Conservation (phyloP, 139 green algal species). For the Micractinium sp. region DNA sequence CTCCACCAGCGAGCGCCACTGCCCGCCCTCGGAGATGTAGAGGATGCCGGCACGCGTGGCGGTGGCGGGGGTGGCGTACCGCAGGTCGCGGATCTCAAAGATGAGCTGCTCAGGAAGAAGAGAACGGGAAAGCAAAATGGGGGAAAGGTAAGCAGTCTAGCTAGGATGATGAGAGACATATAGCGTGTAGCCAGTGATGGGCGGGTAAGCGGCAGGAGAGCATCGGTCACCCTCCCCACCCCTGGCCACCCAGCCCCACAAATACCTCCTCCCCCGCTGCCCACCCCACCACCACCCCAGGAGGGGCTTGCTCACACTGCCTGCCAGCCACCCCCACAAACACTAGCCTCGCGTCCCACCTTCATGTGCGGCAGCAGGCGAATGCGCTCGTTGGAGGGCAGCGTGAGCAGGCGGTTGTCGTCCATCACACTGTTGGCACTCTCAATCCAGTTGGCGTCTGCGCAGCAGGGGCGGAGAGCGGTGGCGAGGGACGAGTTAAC, state of each 20-base stretch:
- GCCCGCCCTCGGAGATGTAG: constrained; percentile 84
- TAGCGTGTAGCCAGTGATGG: not conserved
- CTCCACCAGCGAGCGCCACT: constrained; percentile 77
- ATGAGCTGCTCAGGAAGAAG: constrained; percentile 55
- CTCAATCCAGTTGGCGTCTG: constrained; percentile 82
- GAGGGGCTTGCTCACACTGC: too few species aligned
- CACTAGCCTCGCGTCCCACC: not conserved
- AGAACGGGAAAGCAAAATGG: not conserved
- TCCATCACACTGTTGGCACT: constrained; percentile 91
- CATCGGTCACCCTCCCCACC: not conserved
- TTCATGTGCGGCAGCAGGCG: constrained; percentile 86
- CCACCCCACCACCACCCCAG: too few species aligned
- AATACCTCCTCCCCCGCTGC: not conserved
- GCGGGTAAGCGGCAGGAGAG: not conserved
- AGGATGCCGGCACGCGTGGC: constrained; percentile 92
- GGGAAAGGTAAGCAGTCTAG: too few species aligned
- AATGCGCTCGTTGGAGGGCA: constrained; percentile 92
- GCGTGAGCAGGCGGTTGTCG: constrained; percentile 86
- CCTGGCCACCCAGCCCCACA: not conserved
- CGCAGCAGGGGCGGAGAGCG: not conserved
- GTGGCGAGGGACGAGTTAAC: not conserved
- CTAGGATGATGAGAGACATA: not conserved
- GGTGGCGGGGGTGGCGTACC: constrained; percentile 89
- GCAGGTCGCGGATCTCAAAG: constrained; percentile 80
- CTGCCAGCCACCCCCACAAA: too few species aligned